These are phyloP conservation scores for Deuterostichococcus epilithicus DNA, from an alignment of 139 green algal genomes.

Conservation along the genomic window DNA sequence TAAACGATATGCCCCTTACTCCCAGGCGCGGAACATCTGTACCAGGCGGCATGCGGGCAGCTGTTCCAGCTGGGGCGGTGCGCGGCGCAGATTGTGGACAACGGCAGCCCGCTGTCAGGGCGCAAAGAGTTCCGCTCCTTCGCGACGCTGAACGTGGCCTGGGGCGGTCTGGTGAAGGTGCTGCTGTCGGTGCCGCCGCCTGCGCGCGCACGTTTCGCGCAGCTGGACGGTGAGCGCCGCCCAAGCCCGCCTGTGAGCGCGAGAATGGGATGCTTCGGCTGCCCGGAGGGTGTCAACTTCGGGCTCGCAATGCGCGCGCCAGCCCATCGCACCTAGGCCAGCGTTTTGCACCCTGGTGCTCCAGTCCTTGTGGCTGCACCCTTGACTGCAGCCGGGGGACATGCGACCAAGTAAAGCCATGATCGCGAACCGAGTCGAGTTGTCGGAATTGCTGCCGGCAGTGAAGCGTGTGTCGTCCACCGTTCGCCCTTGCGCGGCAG, in stretches of 20 bases:
- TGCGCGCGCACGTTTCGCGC: background rate
- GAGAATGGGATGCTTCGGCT: background rate
- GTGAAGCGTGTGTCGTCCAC: too few relatives aligned
- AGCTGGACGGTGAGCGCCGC: background rate
- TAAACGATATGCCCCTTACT: too few relatives aligned
- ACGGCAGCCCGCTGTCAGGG: background rate
- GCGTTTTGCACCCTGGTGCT: background rate
- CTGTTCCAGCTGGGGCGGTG: background rate
- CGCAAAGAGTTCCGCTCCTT: slow-evolving; percentile 16
- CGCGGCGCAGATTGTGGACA: slow-evolving; percentile 3
- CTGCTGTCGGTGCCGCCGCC: background rate
- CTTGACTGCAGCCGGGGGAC: too few relatives aligned
- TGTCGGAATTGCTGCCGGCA: too few relatives aligned
- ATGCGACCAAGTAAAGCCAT: too few relatives aligned
- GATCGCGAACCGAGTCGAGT: too few relatives aligned
- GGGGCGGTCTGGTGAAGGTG: slow-evolving; percentile 8
- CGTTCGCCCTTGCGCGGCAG: too few relatives aligned
- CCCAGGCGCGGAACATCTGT: too few relatives aligned
- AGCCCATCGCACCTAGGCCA: background rate
- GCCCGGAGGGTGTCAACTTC: background rate
- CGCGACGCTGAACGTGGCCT: slow-evolving; percentile 10
- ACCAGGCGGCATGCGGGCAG: background rate
- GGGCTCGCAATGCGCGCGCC: background rate
- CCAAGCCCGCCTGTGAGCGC: background rate
- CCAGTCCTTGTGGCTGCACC: background rate